phyloP scores from a whole-genome alignment of 225 moss, liverwort and hornwort species.

The Physcomitrium patens region DNA sequence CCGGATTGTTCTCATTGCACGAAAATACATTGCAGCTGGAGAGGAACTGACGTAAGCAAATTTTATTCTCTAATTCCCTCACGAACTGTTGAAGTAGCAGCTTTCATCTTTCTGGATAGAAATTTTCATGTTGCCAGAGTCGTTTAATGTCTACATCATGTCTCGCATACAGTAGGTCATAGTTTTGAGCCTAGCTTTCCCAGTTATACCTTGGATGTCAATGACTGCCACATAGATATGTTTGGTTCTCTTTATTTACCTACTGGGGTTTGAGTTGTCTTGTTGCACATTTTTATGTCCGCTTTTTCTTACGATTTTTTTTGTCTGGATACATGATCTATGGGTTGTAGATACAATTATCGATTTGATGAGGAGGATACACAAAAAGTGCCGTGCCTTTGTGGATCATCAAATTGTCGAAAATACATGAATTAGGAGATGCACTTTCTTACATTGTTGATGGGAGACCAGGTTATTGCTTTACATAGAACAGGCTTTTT shows the following conservation, averaged over 20 bases:
- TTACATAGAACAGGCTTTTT: conserved; percentile 17
- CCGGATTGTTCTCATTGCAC: conserved; percentile 96
- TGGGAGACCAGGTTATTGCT: conserved; percentile 20
- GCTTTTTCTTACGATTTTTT: neutral
- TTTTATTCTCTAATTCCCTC: neutral
- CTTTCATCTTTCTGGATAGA: too few species aligned
- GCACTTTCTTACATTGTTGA: neutral
- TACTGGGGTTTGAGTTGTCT: neutral
- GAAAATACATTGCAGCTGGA: conserved; percentile 83
- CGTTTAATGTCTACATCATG: neutral
- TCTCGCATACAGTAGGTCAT: neutral
- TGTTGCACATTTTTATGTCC: neutral
- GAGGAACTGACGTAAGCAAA: conserved; percentile 95
- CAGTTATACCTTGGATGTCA: neutral
- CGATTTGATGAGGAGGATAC: conserved; percentile 94
- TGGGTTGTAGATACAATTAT: conserved; percentile 79
- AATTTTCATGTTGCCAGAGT: neutral
- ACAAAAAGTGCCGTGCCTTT: conserved; percentile 85
- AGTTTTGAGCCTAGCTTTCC: neutral
- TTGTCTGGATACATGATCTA: neutral
- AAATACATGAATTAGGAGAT: conserved; percentile 77
- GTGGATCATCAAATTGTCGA: conserved; percentile 86
- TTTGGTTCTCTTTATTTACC: neutral
- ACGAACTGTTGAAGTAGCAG: neutral
- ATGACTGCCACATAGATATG: neutral